Conservation (phyloP, 2,329 filamentous ascomycete species). For the Ophiosphaerella narmari region DNA sequence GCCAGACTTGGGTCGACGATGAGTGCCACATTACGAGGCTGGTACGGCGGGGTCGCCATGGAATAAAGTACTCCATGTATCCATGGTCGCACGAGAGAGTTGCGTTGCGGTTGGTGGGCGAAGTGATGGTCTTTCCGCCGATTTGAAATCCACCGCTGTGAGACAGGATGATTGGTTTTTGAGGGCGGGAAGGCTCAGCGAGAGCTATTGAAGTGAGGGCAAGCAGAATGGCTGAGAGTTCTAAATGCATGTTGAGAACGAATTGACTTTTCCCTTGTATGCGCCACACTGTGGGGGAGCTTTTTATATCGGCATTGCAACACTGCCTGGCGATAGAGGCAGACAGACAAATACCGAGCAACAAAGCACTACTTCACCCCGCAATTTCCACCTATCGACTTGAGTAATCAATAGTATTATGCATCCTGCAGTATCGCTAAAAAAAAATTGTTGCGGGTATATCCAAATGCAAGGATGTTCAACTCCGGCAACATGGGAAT, state of each 20-base stretch:
- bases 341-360: background rate
- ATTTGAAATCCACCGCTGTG: slow-evolving; percentile 31
- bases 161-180: slow-evolving; percentile 20
- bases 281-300: too few relatives aligned
- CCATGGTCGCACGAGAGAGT: slow-evolving; percentile 35
- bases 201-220: background rate
- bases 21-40: slow-evolving; percentile 34
- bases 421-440: too few relatives aligned
- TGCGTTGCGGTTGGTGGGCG: slow-evolving; percentile 11
- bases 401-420: background rate
- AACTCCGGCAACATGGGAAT: background rate
- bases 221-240: background rate
- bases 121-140: slow-evolving; percentile 22
- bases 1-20: slow-evolving; percentile 32
- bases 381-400: background rate
- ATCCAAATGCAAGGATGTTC: background rate
- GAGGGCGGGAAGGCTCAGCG: slow-evolving; percentile 2
- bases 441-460: too few relatives aligned
- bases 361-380: background rate
- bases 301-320: background rate
- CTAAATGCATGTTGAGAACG: background rate
- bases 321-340: background rate
- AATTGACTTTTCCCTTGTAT: too few relatives aligned
- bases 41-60: slow-evolving; percentile 24
- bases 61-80: slow-evolving; percentile 36